Base-by-base conservation (phyloP, 768 basidiomycete genomes). In the Pholiota molesta region DNA sequence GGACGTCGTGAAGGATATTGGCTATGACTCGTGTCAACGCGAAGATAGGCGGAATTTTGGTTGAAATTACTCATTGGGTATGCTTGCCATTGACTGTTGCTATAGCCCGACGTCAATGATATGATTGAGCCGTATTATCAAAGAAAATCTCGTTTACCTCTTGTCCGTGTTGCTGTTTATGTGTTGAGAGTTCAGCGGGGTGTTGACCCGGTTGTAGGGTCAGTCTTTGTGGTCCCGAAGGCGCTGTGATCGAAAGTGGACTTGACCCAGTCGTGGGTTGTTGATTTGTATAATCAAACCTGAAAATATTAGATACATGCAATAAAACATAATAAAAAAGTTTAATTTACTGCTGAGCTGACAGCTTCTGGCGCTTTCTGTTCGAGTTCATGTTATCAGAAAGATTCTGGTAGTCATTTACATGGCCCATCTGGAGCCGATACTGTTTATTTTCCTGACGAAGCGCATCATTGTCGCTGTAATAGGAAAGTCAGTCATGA, bases 191-290 rank as follows among this genome's bases (percentile, higher is more conserved):
- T 35, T 73, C 77, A 8, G 86, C 83, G 45, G 79, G 77, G 35
- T 82, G 82, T 66, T 88, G 89, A 45, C 82, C 81, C 13, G 79
- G 84, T 17, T 86, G 87, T 21, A 92, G 77, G 2, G 91, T 93
- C 37, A 93, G 78, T 71, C 92, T 77, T 65, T 83, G 75, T 26
- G 89, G 89, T 19, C 80, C 88, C 11, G 84, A 60, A 17, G 88
- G 86, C 1, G 84, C 85, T 3, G 72, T 66, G 19, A 79, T 74
- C 35, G 86, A 85, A 60, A 82, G 83, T 33, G 90, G 88, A 67
- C 90, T 92, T 1, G 90, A 90, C 52, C 64, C 73, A 61, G 65
- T 81, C 71, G 66, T 71, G 13, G 74, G 72, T 68, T 73, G 62
- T 40, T 59, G 63, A 47, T 63, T 71, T 64, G 61, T 66, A 23